A percentile compares a stretch with the other conserved stretches of the same genome.
phyloP scores from a whole-genome alignment of 306 rosid genomes.

The Crataegus laevigata region DNA sequence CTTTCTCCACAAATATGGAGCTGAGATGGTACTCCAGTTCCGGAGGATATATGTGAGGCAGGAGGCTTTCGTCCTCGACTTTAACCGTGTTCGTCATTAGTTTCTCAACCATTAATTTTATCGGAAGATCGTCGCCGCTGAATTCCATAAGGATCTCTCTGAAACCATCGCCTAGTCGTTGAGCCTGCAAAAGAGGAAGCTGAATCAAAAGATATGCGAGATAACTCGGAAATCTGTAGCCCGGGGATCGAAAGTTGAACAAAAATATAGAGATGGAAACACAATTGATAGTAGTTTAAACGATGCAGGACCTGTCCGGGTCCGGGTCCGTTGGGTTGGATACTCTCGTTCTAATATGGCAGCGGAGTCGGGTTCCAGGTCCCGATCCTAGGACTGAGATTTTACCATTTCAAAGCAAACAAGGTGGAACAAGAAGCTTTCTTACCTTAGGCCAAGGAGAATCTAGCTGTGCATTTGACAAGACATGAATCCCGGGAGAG shows the following conservation, averaged over 20 bases:
- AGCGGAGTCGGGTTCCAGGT: not conserved
- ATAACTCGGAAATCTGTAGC: not conserved
- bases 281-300: not conserved
- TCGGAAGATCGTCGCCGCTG: conserved; percentile 38
- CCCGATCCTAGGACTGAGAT: not conserved
- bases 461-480: conserved; percentile 66
- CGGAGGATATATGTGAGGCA: conserved; percentile 53
- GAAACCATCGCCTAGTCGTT: conserved; percentile 52
- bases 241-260: not conserved
- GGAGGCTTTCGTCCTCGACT: conserved; percentile 44
- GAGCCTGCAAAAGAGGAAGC: conserved; percentile 38
- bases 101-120: conserved; percentile 54
- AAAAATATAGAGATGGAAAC: not conserved
- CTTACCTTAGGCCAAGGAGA: conserved; percentile 87
- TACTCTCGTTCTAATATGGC: too few species aligned
- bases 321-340: too few species aligned
- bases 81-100: conserved; percentile 53
- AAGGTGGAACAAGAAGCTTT: not conserved
- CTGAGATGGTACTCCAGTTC: conserved; percentile 38
- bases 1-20: conserved; percentile 54
- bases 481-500: conserved; percentile 76
- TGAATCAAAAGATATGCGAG: not conserved
- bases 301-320: too few species aligned
- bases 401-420: not conserved
- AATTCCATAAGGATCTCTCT: conserved; percentile 30